Base-by-base conservation (phyloP, 176 grass and related monocot genomes). In the Aegilops bicornis region DNA sequence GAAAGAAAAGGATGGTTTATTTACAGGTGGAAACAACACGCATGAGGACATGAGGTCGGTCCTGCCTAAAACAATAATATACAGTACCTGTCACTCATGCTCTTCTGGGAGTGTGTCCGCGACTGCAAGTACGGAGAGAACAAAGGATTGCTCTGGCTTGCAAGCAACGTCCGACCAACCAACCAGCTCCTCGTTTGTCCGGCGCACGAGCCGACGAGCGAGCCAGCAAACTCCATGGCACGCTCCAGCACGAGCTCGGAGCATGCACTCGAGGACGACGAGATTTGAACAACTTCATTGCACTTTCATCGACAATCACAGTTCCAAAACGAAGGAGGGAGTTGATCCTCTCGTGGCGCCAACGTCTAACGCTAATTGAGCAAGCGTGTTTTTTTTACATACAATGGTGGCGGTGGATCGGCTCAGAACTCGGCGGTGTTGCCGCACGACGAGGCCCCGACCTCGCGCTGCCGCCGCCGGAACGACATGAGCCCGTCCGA, bases 401-500 rank as follows among this genome's bases (percentile, higher is more conserved):
- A 88, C 70, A 75, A 84, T 80, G 14, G 58, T 6, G 69, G 58
- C 45, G 6, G 45, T 4, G 6, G 16, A 29, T 6, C 16, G 8
- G 61, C 16, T 91, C 87, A 96, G 86, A 99, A 99, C 78, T 94
- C 91, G 87, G 90, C 27, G 0, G 94, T 89, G 76, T 86, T 92
- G 68, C 69, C 74, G 81, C 84, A 67, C 3, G 86, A 86, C 24
- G 67, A 88, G 11, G 10, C 59, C 4, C 76, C 83, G 33, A 89
- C 69, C 56, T 93, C 89, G 23, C 76, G 89, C 69, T 85, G 39
- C 85, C 85, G 84, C 14, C 89, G 88, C 20, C 86, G 94, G 84
- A 97, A 99, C 19, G 92, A 91, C 78, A 95, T 89, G 77, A 99
- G 87, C 20, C 97, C 92, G 50, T 96, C 90, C 0, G 97, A 99